phyloP scores from a whole-genome alignment of 495 filamentous ascomycete species.

The Penicillium parvum region DNA sequence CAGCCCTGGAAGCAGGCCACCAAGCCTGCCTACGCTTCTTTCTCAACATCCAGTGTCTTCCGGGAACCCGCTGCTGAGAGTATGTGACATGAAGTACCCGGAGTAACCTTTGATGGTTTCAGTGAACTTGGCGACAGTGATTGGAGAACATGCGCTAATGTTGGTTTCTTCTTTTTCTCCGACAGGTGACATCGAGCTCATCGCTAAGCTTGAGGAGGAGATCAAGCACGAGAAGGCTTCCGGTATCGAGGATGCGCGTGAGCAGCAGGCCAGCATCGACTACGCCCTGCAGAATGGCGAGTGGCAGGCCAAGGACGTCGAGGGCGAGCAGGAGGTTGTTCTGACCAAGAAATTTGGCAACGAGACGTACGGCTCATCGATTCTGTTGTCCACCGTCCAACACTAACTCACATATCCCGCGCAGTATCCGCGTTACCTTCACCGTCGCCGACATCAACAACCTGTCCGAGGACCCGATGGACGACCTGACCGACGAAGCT shows the following conservation, averaged over 20 bases:
- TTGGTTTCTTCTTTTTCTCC: slow-evolving; percentile 6
- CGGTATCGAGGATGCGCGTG: slow-evolving; percentile 33
- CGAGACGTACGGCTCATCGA: slow-evolving; percentile 59
- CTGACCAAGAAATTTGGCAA: slow-evolving; percentile 79
- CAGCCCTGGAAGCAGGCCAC: slow-evolving; percentile 49
- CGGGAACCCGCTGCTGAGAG: slow-evolving; percentile 55
- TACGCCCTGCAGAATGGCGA: slow-evolving; percentile 76
- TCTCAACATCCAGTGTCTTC: slow-evolving; percentile 64
- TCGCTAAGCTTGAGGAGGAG: slow-evolving; percentile 47
- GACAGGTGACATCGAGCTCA: slow-evolving; percentile 45
- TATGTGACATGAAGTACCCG: slow-evolving; percentile 30
- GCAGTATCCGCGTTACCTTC: slow-evolving; percentile 85
- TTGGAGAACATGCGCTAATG: slow-evolving; percentile 7
- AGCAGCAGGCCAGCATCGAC: slow-evolving; percentile 67
- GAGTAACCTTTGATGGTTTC: not conserved
- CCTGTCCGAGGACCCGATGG: slow-evolving; percentile 53
- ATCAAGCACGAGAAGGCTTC: slow-evolving; percentile 45
- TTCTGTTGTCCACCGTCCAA: not conserved
- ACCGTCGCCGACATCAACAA: slow-evolving; percentile 86
- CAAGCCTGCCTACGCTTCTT: slow-evolving; percentile 59
- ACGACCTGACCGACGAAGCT: slow-evolving; percentile 44
- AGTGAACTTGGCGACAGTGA: not conserved
- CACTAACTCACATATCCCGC: slow-evolving; percentile 10
- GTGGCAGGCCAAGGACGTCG: slow-evolving; percentile 63
- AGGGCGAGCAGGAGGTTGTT: slow-evolving; percentile 81